Evolutionary conservation across 2,329 filamentous ascomycete genomes (phyloP).

Genomic region (Plenodomus tracheiphilus): DNA sequence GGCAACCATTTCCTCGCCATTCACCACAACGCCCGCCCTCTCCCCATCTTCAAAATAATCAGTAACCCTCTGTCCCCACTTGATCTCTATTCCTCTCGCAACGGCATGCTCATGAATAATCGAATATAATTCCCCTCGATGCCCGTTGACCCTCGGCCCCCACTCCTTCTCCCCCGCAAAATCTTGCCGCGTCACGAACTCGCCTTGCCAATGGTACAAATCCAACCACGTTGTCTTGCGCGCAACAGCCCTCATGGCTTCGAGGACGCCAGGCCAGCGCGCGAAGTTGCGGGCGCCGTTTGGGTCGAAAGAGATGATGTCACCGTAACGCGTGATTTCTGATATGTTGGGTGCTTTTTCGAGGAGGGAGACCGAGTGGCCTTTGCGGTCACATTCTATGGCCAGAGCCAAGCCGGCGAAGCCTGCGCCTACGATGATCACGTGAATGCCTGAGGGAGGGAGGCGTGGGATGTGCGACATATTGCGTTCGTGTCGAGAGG

Average conservation of each 20-base stretch:
- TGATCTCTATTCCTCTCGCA: conserved; percentile 58
- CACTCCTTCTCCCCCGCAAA: conserved; percentile 39
- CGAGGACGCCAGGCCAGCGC: conserved; percentile 53
- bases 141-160: conserved; percentile 63
- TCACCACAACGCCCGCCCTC: conserved; percentile 56
- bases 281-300: conserved; percentile 64
- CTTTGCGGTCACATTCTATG: conserved; percentile 65
- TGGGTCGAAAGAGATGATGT: conserved; percentile 65
- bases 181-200: conserved; percentile 62
- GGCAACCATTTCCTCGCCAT: conserved; percentile 49
- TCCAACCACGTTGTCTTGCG: conserved; percentile 60
- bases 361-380: conserved; percentile 61
- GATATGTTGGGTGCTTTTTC: conserved; percentile 53
- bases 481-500: neutral
- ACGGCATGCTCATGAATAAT: conserved; percentile 61
- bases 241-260: conserved; percentile 54
- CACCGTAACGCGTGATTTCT: conserved; percentile 61
- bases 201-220: conserved; percentile 63
- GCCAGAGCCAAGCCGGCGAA: conserved; percentile 66
- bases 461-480: conserved; percentile 23
- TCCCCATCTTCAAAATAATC: conserved; percentile 60
- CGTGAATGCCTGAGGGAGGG: conserved; percentile 29
- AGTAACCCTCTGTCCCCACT: conserved; percentile 54
- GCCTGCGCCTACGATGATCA: conserved; percentile 55
- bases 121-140: conserved; percentile 62